Evolutionary conservation across 257 asterid species (phyloP), one percentile per base, ranked within the genome.

Genomic region (Coffea canephora): DNA sequence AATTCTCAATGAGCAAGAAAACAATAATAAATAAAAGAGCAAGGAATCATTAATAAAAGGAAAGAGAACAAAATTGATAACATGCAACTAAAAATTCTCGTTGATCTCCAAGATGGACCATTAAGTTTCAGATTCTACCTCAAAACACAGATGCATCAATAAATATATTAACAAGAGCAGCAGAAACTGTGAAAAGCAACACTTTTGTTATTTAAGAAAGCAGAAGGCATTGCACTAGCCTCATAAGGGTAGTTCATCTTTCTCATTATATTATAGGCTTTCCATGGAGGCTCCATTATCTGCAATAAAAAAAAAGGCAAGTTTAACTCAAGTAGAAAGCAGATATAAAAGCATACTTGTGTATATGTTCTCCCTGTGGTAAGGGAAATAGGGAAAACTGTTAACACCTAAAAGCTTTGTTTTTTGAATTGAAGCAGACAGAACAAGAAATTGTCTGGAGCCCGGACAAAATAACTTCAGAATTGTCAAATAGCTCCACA

Each of bases 251-350:
- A 95, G 79, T 92, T 94, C 97, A 95, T 95, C 90, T 95, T 92
- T 70, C 90, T 87, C 97, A 95, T 85, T 88, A 95, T 83, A 82
- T 90, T 90, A 80, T 84, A 84, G 61, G 97, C 94, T 88, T 89
- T 95, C 99, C 99, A 95, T 59, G 98, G 98, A 84, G 99, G 97
- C 90, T 93, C 98, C 97, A 95, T 92, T 83, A 95, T 92, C 99
- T 95, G 91, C 81, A 81, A 64, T 86, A 74, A 74, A 74, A 77
- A 81, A 77, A 6, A 66, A n/a, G 76, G 39, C 43, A 65, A 59
- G 69, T 49, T 77, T 18, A 18, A 21, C 31, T 39, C 46, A 11
- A 62, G n/a, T 54, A 49, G 67, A 68, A 74, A 68, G 73, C 72
- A 59, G 73, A 52, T 31, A 59, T 71, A 46, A 84, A 73, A 80